Conservation (phyloP, 176 grass and related monocot species). For the Cenchrus americanus region DNA sequence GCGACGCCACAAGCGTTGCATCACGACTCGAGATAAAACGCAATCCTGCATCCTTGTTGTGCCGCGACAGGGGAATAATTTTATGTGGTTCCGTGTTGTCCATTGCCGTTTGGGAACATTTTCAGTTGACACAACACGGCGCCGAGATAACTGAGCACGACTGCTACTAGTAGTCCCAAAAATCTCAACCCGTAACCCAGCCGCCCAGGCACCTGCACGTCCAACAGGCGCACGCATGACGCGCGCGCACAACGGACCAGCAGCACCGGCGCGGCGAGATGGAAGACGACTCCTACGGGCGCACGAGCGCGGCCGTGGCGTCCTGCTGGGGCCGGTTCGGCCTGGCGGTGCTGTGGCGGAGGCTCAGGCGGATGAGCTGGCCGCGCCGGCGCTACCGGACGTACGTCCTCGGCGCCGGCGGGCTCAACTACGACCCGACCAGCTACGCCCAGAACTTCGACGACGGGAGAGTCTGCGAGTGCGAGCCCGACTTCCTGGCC, state of each 20-base stretch:
- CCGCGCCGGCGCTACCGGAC: conserved; percentile 22
- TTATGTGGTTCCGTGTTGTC: not conserved
- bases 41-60: not conserved
- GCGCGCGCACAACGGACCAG: not conserved
- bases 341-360: conserved; percentile 43
- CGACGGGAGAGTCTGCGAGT: conserved; percentile 34
- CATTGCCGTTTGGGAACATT: too few relatives aligned
- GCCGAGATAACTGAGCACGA: too few relatives aligned
- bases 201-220: too few relatives aligned
- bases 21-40: conserved; percentile 13
- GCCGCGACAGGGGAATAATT: not conserved
- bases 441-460: conserved; percentile 71
- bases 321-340: conserved; percentile 54
- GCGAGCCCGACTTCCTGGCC: conserved; percentile 50
- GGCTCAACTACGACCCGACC: conserved; percentile 67
- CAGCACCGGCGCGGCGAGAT: not conserved
- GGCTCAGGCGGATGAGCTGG: conserved; percentile 32
- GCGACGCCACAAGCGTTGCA: conserved; percentile 29
- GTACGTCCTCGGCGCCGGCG: conserved; percentile 39
- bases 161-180: not conserved
- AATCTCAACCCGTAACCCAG: too few relatives aligned
- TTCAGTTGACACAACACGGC: too few relatives aligned
- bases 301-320: not conserved
- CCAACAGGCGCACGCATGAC: not conserved
- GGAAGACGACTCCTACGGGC: conserved; percentile 20